A percentile compares a stretch with the other conserved stretches of the same genome.
phyloP scores from a whole-genome alignment of 306 rosid genomes.

The Crataegus laevigata region DNA sequence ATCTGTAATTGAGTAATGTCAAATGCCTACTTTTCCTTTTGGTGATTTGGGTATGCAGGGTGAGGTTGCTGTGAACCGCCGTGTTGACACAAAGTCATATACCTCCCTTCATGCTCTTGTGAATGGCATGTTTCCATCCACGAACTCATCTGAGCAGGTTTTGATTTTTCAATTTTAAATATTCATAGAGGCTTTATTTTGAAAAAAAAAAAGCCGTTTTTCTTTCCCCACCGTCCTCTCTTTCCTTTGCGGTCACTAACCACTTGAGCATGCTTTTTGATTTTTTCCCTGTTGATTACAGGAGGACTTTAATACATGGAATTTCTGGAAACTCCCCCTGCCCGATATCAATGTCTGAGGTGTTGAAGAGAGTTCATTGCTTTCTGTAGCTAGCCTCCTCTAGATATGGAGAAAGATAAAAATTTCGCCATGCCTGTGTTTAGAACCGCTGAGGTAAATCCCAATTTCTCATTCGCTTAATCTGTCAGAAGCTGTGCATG shows the following conservation, averaged over 20 bases:
- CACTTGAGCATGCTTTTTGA: not conserved
- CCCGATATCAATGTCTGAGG: conserved; percentile 35
- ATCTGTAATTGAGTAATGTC: not conserved
- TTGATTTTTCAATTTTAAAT: conserved; percentile 1
- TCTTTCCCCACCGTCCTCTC: not conserved
- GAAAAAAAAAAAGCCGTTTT: not conserved
- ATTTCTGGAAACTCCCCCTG: conserved; percentile 82
- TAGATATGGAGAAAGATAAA: conserved; percentile 17
- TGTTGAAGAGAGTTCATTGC: conserved; percentile 5
- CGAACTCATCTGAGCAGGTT: conserved; percentile 66
- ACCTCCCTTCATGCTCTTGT: conserved; percentile 82
- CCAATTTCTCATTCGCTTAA: not conserved
- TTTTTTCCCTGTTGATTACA: conserved; percentile 18
- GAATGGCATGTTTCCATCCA: conserved; percentile 83
- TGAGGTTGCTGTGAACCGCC: conserved; percentile 71
- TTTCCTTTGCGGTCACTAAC: not conserved
- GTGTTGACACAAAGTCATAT: conserved; percentile 66
- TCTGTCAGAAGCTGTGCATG: not conserved
- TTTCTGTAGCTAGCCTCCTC: not conserved
- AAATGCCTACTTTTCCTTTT: conserved; percentile 21
- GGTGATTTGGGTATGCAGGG: conserved; percentile 55
- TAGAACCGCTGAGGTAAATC: conserved; percentile 30
- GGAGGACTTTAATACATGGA: conserved; percentile 97
- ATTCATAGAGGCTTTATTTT: not conserved
- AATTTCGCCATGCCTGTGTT: conserved; percentile 16